Conservation (phyloP, 2,329 filamentous ascomycete genomes). For the Sphaerulina populicola region DNA sequence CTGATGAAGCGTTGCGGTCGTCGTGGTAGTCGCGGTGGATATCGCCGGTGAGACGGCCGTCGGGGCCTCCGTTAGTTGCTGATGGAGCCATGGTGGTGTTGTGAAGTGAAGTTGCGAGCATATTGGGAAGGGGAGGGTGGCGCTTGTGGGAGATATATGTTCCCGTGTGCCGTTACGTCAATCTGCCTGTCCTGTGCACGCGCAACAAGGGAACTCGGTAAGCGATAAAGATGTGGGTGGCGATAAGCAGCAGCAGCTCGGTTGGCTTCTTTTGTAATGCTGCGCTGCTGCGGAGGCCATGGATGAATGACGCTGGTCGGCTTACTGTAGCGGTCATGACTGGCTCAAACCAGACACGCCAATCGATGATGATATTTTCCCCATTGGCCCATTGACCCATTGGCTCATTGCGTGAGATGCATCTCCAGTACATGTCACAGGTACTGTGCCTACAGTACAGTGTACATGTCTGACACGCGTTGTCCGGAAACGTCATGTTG, state of each 20-base stretch:
- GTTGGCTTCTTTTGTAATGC: slow-evolving; percentile 6
- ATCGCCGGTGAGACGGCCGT: slow-evolving; percentile 11
- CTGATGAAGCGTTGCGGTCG: slow-evolving; percentile 38
- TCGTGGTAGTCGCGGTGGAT: slow-evolving; percentile 37
- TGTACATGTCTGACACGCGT: not conserved
- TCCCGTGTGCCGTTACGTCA: slow-evolving; percentile 4
- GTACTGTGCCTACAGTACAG: no score
- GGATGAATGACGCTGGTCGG: slow-evolving; percentile 12
- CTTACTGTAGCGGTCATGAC: slow-evolving; percentile 12
- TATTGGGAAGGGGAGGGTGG: not conserved
- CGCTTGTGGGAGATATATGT: slow-evolving; percentile 5
- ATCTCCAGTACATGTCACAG: no score
- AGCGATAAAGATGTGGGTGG: no score
- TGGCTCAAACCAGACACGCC: not conserved
- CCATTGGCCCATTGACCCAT: not conserved
- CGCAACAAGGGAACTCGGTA: no score
- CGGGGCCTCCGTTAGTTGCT: slow-evolving; percentile 15
- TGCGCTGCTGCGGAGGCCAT: not conserved
- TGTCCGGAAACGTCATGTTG: slow-evolving; percentile 1
- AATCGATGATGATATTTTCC: not conserved
- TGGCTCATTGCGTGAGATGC: no score
- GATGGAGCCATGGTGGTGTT: slow-evolving; percentile 19
- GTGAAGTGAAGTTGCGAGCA: slow-evolving; percentile 9
- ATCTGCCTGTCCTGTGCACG: not conserved
- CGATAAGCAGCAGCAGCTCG: not conserved